A percentile compares a stretch with the other conserved stretches of the same genome.
Conservation (phyloP, 2,329 filamentous ascomycete species). For the Microdochium trichocladiopsis region DNA sequence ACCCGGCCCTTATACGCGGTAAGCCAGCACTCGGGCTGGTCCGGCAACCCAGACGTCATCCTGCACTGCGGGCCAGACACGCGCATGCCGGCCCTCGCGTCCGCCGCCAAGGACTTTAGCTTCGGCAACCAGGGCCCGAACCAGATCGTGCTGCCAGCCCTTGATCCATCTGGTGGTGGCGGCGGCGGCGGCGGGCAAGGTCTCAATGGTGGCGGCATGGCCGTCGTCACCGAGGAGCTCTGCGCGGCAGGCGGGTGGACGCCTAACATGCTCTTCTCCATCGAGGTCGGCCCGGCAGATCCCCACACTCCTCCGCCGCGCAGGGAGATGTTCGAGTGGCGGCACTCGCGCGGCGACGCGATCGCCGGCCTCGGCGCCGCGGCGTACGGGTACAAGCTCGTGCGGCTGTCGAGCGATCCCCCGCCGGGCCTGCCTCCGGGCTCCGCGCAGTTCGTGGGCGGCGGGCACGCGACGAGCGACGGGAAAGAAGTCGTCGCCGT, state of each 20-base stretch:
- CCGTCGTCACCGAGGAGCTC: conserved; percentile 5
- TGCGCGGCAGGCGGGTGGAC: conserved; percentile 3
- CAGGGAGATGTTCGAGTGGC: conserved; percentile 35
- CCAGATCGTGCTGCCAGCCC: conserved; percentile 20
- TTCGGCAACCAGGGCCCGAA: conserved; percentile 7
- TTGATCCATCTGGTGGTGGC: conserved; percentile 3
- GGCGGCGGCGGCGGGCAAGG: conserved; percentile 4
- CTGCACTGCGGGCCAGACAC: conserved; percentile 25
- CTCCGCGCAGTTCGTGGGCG: conserved; percentile 6
- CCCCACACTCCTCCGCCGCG: conserved; percentile 10
- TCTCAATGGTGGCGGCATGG: conserved; percentile 4
- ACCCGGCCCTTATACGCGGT: conserved; percentile 23
- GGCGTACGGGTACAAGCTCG: conserved; percentile 31
- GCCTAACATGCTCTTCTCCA: conserved; percentile 16
- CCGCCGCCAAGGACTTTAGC: conserved; percentile 9
- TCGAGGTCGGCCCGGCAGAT: conserved; percentile 16
- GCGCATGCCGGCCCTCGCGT: conserved; percentile 19
- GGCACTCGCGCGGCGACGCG: conserved; percentile 25
- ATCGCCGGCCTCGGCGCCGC: conserved; percentile 21
- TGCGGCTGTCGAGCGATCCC: conserved; percentile 20
- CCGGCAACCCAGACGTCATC: conserved; percentile 18
- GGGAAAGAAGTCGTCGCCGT: conserved; percentile 35
- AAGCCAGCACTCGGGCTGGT: conserved; percentile 14
- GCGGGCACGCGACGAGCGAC: conserved; percentile 18
- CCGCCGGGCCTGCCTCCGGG: conserved; percentile 6